Base-by-base conservation (phyloP, 2,329 filamentous ascomycete species). In the Didymellaceae sp. region DNA sequence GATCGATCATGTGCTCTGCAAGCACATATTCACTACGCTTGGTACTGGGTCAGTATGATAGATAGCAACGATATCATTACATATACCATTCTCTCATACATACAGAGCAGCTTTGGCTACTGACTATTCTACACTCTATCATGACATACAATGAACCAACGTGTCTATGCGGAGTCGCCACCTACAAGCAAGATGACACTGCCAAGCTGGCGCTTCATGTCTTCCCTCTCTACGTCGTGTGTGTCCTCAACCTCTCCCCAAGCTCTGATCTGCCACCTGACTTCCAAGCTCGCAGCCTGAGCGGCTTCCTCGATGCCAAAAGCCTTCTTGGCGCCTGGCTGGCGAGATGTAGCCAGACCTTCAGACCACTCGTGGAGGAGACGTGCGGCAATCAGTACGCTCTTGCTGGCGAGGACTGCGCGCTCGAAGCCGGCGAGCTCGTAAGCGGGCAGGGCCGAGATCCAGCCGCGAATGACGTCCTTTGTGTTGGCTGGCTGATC, bases 211-310 rank as follows among this genome's bases (percentile, higher is more conserved):
- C 93, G 82, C 68, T 85, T 83, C 59, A 97, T 63, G 74, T 99
- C 94, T 74, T 96, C 93, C 73, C 87, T 89, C 65, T 96, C 89
- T 1, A 99, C 94, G 78, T 99, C 94, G 75, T 99, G 94, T 21
- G 92, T 96, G 74, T 99, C 92, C 73, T 99, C 94, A 1, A 99
- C 94, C 78, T 96, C 92, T 7, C 94, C 94, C 93, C 94, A 97
- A 74, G 89, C 86, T 21, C 83, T 78, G 1, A 87, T 95, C 81
- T 99, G 94, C 87, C 91, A 97, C 57, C 85, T 81, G 13, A 96
- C 90, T 78, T 99, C 94, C 32, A 95, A 72, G 63, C 84, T 96
- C 5, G 88, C 86, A 11, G 88, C 87, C 64, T 82, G 80, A 0
- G 90, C 86, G 1, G 92, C 93, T 70, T 96, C 86, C 65, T 96